phyloP scores from a whole-genome alignment of 225 moss, liverwort and hornwort species.

The Asterella californica region DNA sequence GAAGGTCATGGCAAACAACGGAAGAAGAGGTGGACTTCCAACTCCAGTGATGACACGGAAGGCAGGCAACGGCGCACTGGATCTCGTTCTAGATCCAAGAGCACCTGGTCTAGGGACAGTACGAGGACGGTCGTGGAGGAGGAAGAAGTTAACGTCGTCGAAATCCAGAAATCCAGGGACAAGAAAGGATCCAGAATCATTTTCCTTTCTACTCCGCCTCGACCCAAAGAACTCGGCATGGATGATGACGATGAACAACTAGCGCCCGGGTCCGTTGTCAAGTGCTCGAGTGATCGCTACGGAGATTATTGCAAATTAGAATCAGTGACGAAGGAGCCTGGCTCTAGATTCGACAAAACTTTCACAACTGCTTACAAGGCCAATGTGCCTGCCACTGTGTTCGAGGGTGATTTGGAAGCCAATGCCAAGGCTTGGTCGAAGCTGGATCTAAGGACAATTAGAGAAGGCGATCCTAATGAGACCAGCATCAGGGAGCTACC shows the following conservation, averaged over 20 bases:
- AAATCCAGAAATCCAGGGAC: conserved; percentile 13
- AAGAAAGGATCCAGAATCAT: conserved; percentile 45
- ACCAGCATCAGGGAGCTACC: conserved; percentile 31
- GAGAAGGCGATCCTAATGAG: conserved; percentile 22
- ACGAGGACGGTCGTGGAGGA: conserved; percentile 13
- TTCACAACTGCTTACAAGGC: conserved; percentile 25
- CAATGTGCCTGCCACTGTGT: conserved; percentile 5
- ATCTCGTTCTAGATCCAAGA: conserved; percentile 31
- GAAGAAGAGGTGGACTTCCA: conserved; percentile 48
- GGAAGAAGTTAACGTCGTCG: conserved; percentile 17
- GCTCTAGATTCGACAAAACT: conserved; percentile 27
- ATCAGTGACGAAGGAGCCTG: conserved; percentile 19
- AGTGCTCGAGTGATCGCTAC: conserved; percentile 35
- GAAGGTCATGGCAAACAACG: conserved; percentile 30
- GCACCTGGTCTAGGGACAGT: conserved; percentile 34
- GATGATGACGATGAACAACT: conserved; percentile 24
- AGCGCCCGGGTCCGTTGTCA: conserved; percentile 20
- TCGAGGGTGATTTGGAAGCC: conserved; percentile 38
- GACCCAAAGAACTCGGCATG: conserved; percentile 28
- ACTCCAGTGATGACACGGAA: conserved; percentile 49
- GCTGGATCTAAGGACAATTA: conserved; percentile 28
- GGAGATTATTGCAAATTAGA: conserved; percentile 41
- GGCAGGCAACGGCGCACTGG: conserved; percentile 24
- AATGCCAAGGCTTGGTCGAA: conserved; percentile 51
- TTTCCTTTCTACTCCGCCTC: conserved; percentile 47